phyloP scores from a whole-genome alignment of 371 early-diverging fungal genomes.

The Apophysomyces variabilis region DNA sequence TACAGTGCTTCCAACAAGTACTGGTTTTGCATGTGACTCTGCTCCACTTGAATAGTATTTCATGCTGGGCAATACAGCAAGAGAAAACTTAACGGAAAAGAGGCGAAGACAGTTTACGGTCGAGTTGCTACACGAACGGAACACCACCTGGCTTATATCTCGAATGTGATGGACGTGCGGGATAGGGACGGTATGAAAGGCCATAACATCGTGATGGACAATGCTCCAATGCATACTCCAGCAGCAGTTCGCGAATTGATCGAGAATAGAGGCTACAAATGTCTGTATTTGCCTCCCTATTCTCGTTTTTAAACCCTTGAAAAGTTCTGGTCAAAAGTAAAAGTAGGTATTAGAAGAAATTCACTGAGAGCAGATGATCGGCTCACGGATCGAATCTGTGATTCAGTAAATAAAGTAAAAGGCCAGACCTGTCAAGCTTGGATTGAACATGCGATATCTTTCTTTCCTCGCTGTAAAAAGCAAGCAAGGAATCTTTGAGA shows the following conservation, averaged over 20 bases:
- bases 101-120: conserved; percentile 3
- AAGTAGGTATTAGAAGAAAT: conserved; percentile 12
- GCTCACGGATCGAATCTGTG: not conserved
- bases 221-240: conserved; percentile 17
- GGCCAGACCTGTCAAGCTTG: too few relatives aligned
- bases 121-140: conserved; percentile 14
- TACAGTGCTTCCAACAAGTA: too few relatives aligned
- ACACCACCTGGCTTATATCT: conserved; percentile 13
- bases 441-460: too few relatives aligned
- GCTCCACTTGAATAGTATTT: too few relatives aligned
- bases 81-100: too few relatives aligned
- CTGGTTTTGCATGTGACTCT: too few relatives aligned
- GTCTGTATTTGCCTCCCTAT: conserved; percentile 11
- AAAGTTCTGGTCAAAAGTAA: conserved; percentile 15
- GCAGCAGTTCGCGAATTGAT: conserved; percentile 11
- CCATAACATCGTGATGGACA: not conserved
- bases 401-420: conserved; percentile 13
- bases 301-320: conserved; percentile 14
- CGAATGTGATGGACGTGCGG: conserved; percentile 15
- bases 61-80: too few relatives aligned
- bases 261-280: conserved; percentile 17
- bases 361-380: conserved; percentile 15
- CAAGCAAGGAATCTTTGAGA: too few relatives aligned
- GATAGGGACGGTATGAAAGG: conserved; percentile 14
- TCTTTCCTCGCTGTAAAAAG: too few relatives aligned